Evolutionary conservation across 306 rosid species (phyloP).

Genomic region (Cucumis hystrix): DNA sequence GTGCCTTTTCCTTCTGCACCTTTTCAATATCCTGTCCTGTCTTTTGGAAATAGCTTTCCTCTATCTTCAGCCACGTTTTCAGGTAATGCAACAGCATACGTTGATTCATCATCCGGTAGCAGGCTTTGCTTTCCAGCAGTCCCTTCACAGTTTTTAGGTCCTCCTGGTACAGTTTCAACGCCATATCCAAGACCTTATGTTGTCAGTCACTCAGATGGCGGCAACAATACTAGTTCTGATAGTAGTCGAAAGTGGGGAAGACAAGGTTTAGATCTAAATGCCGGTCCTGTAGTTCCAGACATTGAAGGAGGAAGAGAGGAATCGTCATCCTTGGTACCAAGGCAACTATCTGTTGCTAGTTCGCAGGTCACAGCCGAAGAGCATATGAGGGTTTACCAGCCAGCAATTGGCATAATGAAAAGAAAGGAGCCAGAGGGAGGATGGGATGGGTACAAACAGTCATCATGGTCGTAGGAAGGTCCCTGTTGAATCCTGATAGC

Average conservation of each 20-base stretch:
- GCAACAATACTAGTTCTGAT: slow-evolving; percentile 35
- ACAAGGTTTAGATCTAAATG: slow-evolving; percentile 61
- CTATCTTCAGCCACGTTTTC: slow-evolving; percentile 40
- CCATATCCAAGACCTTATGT: slow-evolving; percentile 45
- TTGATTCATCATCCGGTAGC: slow-evolving; percentile 48
- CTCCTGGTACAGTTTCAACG: slow-evolving; percentile 40
- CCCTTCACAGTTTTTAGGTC: slow-evolving; percentile 43
- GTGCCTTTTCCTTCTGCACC: slow-evolving; percentile 38
- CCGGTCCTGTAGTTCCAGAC: slow-evolving; percentile 60
- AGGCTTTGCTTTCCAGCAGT: slow-evolving; percentile 48
- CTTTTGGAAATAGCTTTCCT: slow-evolving; percentile 45
- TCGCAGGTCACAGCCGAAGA: slow-evolving; percentile 43
- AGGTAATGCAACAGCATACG: slow-evolving; percentile 30
- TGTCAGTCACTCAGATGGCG: slow-evolving; percentile 36
- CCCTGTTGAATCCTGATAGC: slow-evolving; percentile 12
- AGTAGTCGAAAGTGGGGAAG: slow-evolving; percentile 45
- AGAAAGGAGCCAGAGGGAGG: slow-evolving; percentile 78
- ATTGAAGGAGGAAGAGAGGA: slow-evolving; percentile 58
- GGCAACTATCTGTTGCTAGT: slow-evolving; percentile 52
- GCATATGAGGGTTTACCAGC: slow-evolving; percentile 39
- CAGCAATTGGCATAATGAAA: slow-evolving; percentile 35
- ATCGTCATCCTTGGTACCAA: slow-evolving; percentile 14
- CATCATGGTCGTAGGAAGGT: slow-evolving; percentile 39
- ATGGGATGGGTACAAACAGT: slow-evolving; percentile 48
- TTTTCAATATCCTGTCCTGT: slow-evolving; percentile 45